A percentile compares a stretch with the other conserved stretches of the same genome.
Conservation (phyloP, 441 rosid genomes). For the Hura crepitans region DNA sequence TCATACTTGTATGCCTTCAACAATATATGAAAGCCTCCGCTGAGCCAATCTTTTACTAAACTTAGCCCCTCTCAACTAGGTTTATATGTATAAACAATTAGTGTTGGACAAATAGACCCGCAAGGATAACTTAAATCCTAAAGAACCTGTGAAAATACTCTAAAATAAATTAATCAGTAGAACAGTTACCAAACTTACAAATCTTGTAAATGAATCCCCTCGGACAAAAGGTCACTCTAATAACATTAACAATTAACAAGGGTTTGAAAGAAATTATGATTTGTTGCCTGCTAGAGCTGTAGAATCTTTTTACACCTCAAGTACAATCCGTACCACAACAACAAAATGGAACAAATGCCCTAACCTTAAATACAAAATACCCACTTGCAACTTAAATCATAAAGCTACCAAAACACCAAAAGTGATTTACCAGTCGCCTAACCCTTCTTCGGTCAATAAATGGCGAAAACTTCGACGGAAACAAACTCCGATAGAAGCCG, state of each 20-base stretch:
- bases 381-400: neutral
- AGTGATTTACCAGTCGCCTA: slow-evolving; percentile 11
- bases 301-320: neutral
- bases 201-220: too few relatives aligned
- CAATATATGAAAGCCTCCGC: neutral
- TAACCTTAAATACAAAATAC: slow-evolving; percentile 11
- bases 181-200: too few relatives aligned
- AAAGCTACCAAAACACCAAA: neutral
- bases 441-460: neutral
- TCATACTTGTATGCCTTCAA: neutral
- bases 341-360: neutral
- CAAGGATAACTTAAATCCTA: too few relatives aligned
- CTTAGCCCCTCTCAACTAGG: neutral
- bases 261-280: neutral
- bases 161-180: too few relatives aligned
- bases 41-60: neutral
- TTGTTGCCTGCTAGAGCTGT: neutral
- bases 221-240: too few relatives aligned
- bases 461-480: neutral
- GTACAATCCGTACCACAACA: neutral
- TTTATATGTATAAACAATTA: neutral
- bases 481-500: neutral
- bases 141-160: too few relatives aligned
- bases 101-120: too few relatives aligned
- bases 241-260: neutral